A percentile compares a stretch with the other conserved stretches of the same genome.
Evolutionary conservation across 257 asterid species (phyloP).

Genomic region (Parsonsia alboflavescens): DNA sequence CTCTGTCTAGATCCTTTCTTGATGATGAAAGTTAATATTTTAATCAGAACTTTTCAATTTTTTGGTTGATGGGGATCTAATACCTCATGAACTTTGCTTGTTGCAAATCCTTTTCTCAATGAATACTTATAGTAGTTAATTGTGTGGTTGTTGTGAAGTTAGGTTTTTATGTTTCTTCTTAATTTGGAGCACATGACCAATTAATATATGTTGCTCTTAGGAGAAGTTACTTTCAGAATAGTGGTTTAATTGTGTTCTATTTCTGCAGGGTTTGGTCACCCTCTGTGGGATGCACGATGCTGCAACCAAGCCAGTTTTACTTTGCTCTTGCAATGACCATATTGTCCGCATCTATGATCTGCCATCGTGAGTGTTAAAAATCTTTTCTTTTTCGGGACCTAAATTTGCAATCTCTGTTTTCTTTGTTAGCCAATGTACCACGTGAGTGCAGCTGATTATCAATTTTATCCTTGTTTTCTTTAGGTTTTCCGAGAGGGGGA

Average conservation of each 20-base stretch:
- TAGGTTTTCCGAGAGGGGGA: slow-evolving; percentile 86
- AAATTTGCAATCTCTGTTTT: slow-evolving; percentile 9
- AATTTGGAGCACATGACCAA: neutral
- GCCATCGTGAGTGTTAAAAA: slow-evolving; percentile 70
- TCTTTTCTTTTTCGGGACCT: slow-evolving; percentile 5
- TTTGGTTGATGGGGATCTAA: neutral
- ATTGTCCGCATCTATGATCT: slow-evolving; percentile 67
- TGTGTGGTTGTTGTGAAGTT: neutral
- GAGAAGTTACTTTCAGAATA: neutral
- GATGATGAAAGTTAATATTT: no score
- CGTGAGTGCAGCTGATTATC: neutral
- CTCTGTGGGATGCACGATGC: slow-evolving; percentile 95
- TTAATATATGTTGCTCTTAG: neutral
- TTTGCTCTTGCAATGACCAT: slow-evolving; percentile 84
- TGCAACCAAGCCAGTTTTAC: slow-evolving; percentile 82
- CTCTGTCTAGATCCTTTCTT: neutral
- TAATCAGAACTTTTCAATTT: no score
- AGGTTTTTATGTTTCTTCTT: neutral
- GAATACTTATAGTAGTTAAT: neutral
- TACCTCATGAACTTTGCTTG: neutral
- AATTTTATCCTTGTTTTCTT: neutral
- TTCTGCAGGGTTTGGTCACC: slow-evolving; percentile 71
- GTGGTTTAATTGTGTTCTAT: slow-evolving; percentile 15
- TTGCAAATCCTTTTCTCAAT: neutral
- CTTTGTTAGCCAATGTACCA: slow-evolving; percentile 12